Evolutionary conservation across 164 flowering plant species (phyloP), one percentile per base, ranked within the genome.

Genomic region (Stephania yunnanensis): DNA sequence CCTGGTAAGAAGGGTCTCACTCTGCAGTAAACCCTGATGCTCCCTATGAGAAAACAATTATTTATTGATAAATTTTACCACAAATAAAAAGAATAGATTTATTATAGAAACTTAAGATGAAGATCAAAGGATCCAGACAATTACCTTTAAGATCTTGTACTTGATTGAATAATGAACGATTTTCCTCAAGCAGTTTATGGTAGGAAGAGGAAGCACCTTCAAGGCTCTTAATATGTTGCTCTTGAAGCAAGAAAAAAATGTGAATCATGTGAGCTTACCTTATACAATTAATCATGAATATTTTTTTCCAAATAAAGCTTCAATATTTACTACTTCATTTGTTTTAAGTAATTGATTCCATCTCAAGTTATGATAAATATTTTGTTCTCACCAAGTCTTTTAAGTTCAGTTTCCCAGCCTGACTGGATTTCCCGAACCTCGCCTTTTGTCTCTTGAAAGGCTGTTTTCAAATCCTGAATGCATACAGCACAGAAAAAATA

Each of bases 81-180:
- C 44, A 68, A 13, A 71, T 12, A 64, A 10, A 68, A 46, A 73
- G 12, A 6, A 7, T 55, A 36, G 4, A 36, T 0, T 36, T 4
- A 36, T 36, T 36, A 36, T 30, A 46, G 42, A 69, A 9, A 63
- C 46, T 13, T 4, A 17, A 29, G 20, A 4, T 30, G 9, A 63
- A 52, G 22, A 58, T 6, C 46, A 36, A 55, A 66, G 64, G 10
- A 71, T 46, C 44, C 70, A 13, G 45, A 3, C 42, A 6, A 2
- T 71, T 65, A 92, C 98, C 98, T 88, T 90, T 94, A 7, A 94
- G 90, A 74, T 94, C 98, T 76, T 91, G 97, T 55, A 94, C 92
- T 87, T 89, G 91, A 87, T 92, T 92, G 84, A 87, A 91, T 25
- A 94, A 89, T 61, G 45, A 12, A 5, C 97, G 92, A 58, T 94